Conservation (phyloP, 1,284 basidiomycete genomes). For the Cryptococcus sp. region DNA sequence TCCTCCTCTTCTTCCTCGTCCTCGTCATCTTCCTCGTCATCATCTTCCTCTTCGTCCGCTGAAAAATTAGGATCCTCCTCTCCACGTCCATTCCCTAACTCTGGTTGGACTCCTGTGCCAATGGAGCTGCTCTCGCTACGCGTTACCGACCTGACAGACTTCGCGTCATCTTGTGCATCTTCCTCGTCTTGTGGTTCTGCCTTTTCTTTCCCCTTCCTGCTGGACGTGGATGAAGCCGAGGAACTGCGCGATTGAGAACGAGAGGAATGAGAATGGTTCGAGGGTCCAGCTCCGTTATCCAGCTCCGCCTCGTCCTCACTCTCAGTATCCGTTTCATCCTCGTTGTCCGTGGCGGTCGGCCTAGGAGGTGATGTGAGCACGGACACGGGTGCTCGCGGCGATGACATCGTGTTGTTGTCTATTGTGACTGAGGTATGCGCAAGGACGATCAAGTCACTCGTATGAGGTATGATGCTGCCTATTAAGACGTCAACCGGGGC, state of each 20-base stretch:
- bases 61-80: slow-evolving; percentile 2
- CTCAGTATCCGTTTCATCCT: slow-evolving; percentile 11
- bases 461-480: no score
- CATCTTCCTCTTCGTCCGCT: slow-evolving; percentile 20
- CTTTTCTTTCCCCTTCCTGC: not conserved
- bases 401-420: no score
- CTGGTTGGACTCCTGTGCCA: not conserved
- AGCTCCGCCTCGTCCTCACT: slow-evolving; percentile 18
- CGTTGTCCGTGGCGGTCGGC: no score
- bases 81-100: no score
- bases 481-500: no score
- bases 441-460: no score
- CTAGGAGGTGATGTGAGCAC: no score
- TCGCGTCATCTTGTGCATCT: not conserved
- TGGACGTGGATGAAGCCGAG: not conserved
- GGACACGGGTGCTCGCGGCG: no score
- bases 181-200: not conserved
- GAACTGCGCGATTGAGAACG: slow-evolving; percentile 48
- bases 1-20: slow-evolving; percentile 18
- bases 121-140: not conserved
- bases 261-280: not conserved
- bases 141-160: not conserved
- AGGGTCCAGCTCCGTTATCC: slow-evolving; percentile 5
- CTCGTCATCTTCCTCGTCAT: slow-evolving; percentile 18
- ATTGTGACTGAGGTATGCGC: no score